A percentile compares a stretch with the other conserved stretches of the same genome.
These are phyloP conservation scores for Usnea hakonensis DNA, from an alignment of 495 filamentous ascomycete species.

Conservation along the genomic window DNA sequence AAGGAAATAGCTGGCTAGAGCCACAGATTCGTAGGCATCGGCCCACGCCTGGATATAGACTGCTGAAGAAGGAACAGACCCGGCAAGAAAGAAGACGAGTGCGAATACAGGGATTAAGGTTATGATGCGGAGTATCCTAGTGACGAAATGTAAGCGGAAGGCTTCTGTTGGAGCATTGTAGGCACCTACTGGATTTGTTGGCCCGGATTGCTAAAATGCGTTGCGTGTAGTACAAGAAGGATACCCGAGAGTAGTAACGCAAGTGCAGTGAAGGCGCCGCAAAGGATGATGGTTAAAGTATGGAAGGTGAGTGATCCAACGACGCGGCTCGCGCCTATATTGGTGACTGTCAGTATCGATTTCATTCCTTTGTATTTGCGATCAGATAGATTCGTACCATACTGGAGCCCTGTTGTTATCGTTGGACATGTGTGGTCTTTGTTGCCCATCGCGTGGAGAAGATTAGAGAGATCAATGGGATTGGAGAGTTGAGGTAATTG, in stretches of 20 bases:
- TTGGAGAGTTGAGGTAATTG: not conserved
- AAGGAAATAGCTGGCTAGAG: constrained; percentile 30
- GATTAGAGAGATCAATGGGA: not conserved
- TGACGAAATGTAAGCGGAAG: not conserved
- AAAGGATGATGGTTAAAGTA: not conserved
- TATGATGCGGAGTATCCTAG: constrained; percentile 9
- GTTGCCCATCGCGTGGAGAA: not conserved
- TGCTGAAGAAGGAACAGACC: constrained; percentile 26
- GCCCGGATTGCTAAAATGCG: constrained; percentile 27
- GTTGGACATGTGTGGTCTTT: not conserved
- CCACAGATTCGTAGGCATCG: constrained; percentile 29
- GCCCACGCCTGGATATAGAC: constrained; percentile 30
- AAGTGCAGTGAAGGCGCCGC: constrained; percentile 3
- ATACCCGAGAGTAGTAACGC: constrained; percentile 22
- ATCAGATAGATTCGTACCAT: not conserved
- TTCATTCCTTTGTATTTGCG: too few relatives aligned
- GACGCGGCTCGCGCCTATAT: not conserved
- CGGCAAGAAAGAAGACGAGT: constrained; percentile 26
- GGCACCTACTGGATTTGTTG: constrained; percentile 29
- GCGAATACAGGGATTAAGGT: constrained; percentile 27
- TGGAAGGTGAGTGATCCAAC: constrained; percentile 8
- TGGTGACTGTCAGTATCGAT: not conserved
- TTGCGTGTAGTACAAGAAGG: constrained; percentile 26
- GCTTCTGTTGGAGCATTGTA: constrained; percentile 24
- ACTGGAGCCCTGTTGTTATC: constrained; percentile 4